Evolutionary conservation across 2,329 filamentous ascomycete genomes (phyloP).

Genomic region (Pseudonectria buxi): DNA sequence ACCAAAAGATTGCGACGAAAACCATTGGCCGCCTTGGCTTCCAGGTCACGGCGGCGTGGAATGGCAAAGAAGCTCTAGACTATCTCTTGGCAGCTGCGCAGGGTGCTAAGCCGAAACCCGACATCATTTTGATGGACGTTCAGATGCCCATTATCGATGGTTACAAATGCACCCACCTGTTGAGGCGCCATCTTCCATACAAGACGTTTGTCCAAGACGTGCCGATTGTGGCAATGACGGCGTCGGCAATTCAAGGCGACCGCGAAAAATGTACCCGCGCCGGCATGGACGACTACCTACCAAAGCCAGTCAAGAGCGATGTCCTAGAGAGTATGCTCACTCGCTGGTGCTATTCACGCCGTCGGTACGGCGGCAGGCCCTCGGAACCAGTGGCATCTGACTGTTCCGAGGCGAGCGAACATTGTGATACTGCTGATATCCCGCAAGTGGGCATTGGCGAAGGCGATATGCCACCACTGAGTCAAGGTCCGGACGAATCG

Average conservation of each 20-base stretch:
- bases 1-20: conserved; percentile 69
- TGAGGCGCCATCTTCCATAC: conserved; percentile 63
- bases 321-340: conserved; percentile 65
- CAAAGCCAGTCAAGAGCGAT: conserved; percentile 65
- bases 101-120: conserved; percentile 50
- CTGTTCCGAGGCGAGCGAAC: conserved; percentile 39
- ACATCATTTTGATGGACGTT: conserved; percentile 74
- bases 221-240: conserved; percentile 77
- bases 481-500: conserved; percentile 21
- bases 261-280: conserved; percentile 65
- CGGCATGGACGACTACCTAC: conserved; percentile 70
- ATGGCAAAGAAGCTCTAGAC: conserved; percentile 71
- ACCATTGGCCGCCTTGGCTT: conserved; percentile 70
- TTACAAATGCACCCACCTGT: conserved; percentile 67
- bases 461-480: conserved; percentile 8
- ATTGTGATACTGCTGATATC: conserved; percentile 36
- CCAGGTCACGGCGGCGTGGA: conserved; percentile 64
- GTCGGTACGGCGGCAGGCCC: conserved; percentile 13
- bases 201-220: conserved; percentile 52
- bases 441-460: conserved; percentile 30
- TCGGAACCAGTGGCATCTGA: conserved; percentile 31
- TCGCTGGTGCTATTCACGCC: conserved; percentile 50
- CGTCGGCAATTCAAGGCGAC: conserved; percentile 70
- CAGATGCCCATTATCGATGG: conserved; percentile 74
- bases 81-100: conserved; percentile 54